Evolutionary conservation across 257 asterid genomes (phyloP).

Genomic region (Scutellaria barbata): DNA sequence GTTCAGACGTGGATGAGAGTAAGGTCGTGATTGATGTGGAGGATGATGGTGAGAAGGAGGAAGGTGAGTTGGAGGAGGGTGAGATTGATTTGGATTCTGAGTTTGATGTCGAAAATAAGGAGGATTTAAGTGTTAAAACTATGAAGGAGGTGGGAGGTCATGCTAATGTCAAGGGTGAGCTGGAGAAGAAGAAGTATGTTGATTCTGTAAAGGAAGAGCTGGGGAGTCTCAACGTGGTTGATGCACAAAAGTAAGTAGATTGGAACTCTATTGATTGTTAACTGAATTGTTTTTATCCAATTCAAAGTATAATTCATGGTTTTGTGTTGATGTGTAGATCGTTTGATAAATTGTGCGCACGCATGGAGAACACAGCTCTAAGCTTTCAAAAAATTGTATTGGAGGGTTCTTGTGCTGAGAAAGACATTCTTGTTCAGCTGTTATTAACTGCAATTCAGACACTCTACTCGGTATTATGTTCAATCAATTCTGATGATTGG

Average conservation of each 20-base stretch:
- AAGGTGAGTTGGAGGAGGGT: constrained; percentile 97
- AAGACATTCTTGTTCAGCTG: constrained; percentile 60
- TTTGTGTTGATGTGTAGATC: constrained; percentile 61
- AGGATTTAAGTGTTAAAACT: constrained; percentile 37
- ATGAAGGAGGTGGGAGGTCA: constrained; percentile 34
- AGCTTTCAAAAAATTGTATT: constrained; percentile 51
- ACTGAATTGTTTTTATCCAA: neutral
- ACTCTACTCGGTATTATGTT: constrained; percentile 60
- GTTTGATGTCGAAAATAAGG: constrained; percentile 39
- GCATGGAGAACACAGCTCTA: constrained; percentile 51
- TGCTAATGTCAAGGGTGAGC: constrained; percentile 35
- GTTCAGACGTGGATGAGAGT: constrained; percentile 35
- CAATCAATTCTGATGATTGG: constrained; percentile 2
- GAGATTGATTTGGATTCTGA: constrained; percentile 98
- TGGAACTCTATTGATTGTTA: neutral
- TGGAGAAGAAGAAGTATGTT: constrained; percentile 43
- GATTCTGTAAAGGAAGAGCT: constrained; percentile 59
- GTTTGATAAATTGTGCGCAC: constrained; percentile 55
- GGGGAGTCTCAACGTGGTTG: constrained; percentile 52
- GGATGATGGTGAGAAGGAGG: constrained; percentile 74
- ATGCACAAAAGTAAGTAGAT: constrained; percentile 65
- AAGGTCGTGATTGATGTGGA: constrained; percentile 62
- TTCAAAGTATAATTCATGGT: neutral
- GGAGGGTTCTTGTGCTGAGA: constrained; percentile 54
- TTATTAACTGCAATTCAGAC: constrained; percentile 55